Percentiles rank a stretch among this genome's conserved stretches.
These are phyloP conservation scores for Paramecium primaurelia DNA, from an alignment of 73 alveolate genomes.

Conservation along the genomic window DNA sequence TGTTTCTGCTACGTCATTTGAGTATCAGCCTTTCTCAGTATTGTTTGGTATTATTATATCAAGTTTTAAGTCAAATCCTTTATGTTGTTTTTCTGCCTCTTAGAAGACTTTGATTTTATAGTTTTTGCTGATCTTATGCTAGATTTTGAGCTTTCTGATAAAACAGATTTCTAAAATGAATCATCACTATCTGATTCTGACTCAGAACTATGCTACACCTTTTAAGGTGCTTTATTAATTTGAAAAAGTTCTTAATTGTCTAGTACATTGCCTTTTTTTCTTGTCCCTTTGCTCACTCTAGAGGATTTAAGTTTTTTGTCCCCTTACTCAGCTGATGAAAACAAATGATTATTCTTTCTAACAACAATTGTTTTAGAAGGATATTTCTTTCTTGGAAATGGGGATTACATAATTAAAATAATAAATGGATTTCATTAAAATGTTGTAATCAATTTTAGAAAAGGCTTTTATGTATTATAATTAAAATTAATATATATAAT, in stretches of 20 bases:
- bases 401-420: neutral
- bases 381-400: neutral
- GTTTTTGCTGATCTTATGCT: conserved; percentile 4
- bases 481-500: neutral
- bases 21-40: neutral
- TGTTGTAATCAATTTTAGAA: neutral
- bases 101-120: neutral
- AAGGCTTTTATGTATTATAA: neutral
- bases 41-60: neutral
- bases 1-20: neutral
- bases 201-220: neutral
- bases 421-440: neutral
- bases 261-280: neutral
- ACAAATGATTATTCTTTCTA: neutral
- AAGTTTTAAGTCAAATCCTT: neutral
- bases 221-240: neutral
- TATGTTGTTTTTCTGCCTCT: neutral
- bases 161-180: neutral
- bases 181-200: neutral
- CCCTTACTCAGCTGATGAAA: neutral
- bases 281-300: neutral
- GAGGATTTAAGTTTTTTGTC: neutral
- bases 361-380: conserved; percentile 12
- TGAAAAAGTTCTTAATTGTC: neutral
- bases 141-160: neutral